phyloP scores from a whole-genome alignment of 768 basidiomycete genomes.

The Mycena rebaudengoi region DNA sequence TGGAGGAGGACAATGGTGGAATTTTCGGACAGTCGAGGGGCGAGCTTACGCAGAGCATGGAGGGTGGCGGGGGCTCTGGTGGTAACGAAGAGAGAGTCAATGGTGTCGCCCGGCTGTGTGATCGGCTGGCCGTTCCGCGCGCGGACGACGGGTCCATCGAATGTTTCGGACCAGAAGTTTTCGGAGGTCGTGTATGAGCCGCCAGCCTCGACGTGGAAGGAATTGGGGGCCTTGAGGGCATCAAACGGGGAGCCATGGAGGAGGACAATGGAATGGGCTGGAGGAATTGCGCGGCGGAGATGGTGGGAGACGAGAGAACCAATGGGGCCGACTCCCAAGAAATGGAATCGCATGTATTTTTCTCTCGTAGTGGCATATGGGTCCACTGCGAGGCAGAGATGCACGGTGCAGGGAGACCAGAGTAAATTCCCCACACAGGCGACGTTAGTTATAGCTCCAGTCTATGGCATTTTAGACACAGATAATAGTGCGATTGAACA shows the following conservation, averaged over 20 bases:
- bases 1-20: constrained; percentile 93
- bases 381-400: too few species aligned
- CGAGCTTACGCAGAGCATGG: constrained; percentile 62
- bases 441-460: too few species aligned
- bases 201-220: constrained; percentile 57
- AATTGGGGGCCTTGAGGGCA: constrained; percentile 41
- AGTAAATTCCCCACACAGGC: too few species aligned
- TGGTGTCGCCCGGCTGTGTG: constrained; percentile 39
- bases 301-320: constrained; percentile 86
- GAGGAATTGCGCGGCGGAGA: constrained; percentile 68
- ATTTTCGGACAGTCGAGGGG: constrained; percentile 65
- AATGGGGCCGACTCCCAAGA: constrained; percentile 84
- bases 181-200: constrained; percentile 52
- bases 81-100: constrained; percentile 84
- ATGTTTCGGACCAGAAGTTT: constrained; percentile 62
- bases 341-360: constrained; percentile 70
- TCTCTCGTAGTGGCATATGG: too few species aligned
- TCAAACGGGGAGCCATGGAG: constrained; percentile 65
- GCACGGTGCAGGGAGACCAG: too few species aligned
- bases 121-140: constrained; percentile 16
- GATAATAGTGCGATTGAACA: too few species aligned
- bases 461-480: too few species aligned
- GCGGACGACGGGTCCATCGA: constrained; percentile 30
- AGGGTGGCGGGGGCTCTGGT: constrained; percentile 79
- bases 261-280: constrained; percentile 66